Base-by-base conservation (phyloP, 2,329 filamentous ascomycete genomes). In the Ceratocystis papillata region DNA sequence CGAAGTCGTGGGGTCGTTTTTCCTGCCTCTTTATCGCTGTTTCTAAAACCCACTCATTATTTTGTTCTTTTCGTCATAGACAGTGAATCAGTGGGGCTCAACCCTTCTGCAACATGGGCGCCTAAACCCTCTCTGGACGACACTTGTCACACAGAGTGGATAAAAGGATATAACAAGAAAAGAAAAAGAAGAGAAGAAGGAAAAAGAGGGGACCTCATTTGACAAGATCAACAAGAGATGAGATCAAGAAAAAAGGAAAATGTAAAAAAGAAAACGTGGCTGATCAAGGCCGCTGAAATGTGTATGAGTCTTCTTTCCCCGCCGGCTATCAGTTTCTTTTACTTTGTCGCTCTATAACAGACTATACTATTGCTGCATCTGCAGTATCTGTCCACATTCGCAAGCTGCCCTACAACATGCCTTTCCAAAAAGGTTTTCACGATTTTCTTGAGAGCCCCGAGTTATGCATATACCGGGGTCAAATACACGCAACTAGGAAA, bases 81-180 rank as follows among this genome's bases (percentile, higher is more conserved):
- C 48, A 53, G 48, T 53, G 48, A 25, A 53, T 59, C 55, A 37
- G 55, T 59, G 55, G 55, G 55, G 55, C 48, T 25, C 37, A 41
- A 33, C 55, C 55, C 53, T 33, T 59, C 55, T 59, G 55, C 33
- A 59, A 59, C 55, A 59, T 53, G 25, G 37, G 37, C 55, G 55
- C 55, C 30, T 30, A 33, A 59, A 59, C 55, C 55, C 55, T 59
- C 55, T 59, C 55, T 59, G 17, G 28, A 59, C 55, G 55, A 59
- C 55, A 37, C 28, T 30, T 37, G 55, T 59, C 55, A 59, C 55
- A 59, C 55, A 59, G 30, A 30, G 55, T 59, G 55, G 55, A 59
- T 59, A 59, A 59, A 20, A 33, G 30, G 17, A 22, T 15, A n/a
- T 50, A 25, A n/a, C 55, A 30, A 25, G 6, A 33, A 37, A 33